Percentiles rank a stretch among this genome's conserved stretches.
Conservation (phyloP, 2,329 filamentous ascomycete genomes). For the Furcasterigmium sp. region DNA sequence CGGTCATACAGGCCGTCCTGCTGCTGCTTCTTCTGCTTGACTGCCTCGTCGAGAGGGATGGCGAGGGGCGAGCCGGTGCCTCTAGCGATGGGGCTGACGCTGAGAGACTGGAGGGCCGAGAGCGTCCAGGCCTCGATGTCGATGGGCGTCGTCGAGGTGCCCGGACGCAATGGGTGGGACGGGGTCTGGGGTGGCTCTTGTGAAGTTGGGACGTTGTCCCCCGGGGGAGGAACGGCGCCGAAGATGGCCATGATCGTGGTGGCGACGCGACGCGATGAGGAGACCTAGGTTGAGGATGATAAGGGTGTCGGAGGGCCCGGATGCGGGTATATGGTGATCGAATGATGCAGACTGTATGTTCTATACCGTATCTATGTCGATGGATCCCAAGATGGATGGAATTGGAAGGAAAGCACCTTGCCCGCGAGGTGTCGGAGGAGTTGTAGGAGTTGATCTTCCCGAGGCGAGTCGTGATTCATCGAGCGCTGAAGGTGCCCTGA, state of each 20-base stretch:
- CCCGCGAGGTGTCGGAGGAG: too few species aligned
- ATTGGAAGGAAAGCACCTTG: too few species aligned
- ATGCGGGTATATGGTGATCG: too few species aligned
- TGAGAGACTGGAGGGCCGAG: constrained; percentile 49
- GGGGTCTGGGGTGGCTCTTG: constrained; percentile 17
- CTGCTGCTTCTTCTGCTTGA: constrained; percentile 1
- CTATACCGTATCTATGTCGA: too few species aligned
- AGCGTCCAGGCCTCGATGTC: constrained; percentile 66
- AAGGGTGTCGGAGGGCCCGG: too few species aligned
- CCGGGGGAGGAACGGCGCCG: constrained; percentile 45
- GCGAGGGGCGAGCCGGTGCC: constrained; percentile 61
- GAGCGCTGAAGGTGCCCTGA: too few species aligned
- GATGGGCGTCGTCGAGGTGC: constrained; percentile 25
- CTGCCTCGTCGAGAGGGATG: constrained; percentile 67
- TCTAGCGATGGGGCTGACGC: constrained; percentile 48
- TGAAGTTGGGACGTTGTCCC: constrained; percentile 12
- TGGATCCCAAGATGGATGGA: too few species aligned
- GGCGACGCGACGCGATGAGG: too few species aligned
- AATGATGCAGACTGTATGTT: too few species aligned
- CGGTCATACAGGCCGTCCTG: constrained; percentile 6
- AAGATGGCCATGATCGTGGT: constrained; percentile 42
- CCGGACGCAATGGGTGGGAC: constrained; percentile 3
- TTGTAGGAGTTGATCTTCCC: too few species aligned
- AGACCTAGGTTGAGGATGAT: too few species aligned
- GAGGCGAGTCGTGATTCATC: too few species aligned